A percentile compares a stretch with the other conserved stretches of the same genome.
Conservation (phyloP, 2,329 filamentous ascomycete genomes). For the Sporothrix protearum region DNA sequence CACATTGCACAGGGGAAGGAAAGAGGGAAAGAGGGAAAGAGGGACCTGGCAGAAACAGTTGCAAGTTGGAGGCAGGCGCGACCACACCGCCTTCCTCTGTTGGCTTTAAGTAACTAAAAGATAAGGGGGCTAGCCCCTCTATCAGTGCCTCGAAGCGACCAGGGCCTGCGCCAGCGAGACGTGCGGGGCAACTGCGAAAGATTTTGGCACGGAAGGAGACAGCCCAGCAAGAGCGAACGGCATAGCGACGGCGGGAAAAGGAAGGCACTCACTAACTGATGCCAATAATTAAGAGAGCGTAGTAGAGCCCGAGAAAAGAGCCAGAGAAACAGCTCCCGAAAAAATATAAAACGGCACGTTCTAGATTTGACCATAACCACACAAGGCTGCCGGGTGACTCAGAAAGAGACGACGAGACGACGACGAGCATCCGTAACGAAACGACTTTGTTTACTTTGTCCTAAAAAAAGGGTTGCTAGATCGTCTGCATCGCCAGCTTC, state of each 20-base stretch:
- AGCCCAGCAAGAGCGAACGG: not conserved
- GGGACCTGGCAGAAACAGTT: slow-evolving; percentile 9
- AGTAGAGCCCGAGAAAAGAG: not conserved
- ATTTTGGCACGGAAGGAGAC: not conserved
- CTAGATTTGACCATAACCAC: not conserved
- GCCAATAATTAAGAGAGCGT: not conserved
- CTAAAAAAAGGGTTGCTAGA: not conserved
- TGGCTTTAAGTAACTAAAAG: not conserved
- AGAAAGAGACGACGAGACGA: not conserved
- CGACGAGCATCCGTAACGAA: not conserved
- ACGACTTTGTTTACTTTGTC: not conserved
- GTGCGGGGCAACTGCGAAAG: slow-evolving; percentile 10
- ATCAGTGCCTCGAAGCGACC: slow-evolving; percentile 3
- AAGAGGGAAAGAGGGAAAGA: not conserved
- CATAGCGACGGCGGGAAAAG: slow-evolving; percentile 1
- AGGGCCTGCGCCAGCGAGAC: not conserved
- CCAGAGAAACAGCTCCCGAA: not conserved
- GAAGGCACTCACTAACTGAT: not conserved
- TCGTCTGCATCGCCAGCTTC: not conserved
- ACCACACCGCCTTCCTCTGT: slow-evolving; percentile 14
- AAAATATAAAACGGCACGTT: slow-evolving; percentile 3
- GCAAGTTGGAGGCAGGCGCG: slow-evolving; percentile 1
- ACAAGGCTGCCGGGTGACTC: slow-evolving; percentile 11
- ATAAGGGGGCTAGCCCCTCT: slow-evolving; percentile 14
- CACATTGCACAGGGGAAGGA: not conserved